Evolutionary conservation across 73 alveolate species (phyloP).

Genomic region (Tetrahymena thermophila): DNA sequence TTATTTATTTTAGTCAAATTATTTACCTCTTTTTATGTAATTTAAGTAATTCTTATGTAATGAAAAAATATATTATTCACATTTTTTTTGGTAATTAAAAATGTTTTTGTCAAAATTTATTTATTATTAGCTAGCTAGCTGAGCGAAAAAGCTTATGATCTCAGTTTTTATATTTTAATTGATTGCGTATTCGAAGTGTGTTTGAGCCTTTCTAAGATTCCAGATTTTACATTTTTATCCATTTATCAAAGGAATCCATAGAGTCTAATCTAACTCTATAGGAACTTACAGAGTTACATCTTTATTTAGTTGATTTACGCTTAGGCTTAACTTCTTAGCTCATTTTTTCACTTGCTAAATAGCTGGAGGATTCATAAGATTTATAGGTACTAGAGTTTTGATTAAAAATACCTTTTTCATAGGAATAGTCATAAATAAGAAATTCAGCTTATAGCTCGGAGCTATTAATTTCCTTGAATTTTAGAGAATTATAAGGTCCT

Average conservation of each 20-base stretch:
- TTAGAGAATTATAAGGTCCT: neutral
- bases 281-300: neutral
- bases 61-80: too few species aligned
- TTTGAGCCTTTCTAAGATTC: neutral
- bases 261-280: neutral
- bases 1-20: too few species aligned
- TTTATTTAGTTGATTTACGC: neutral
- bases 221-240: neutral
- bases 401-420: neutral
- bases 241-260: neutral
- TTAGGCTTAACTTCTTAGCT: neutral
- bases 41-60: too few species aligned
- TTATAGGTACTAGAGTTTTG: neutral
- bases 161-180: neutral
- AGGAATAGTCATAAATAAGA: neutral
- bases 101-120: too few species aligned
- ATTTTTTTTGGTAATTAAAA: too few species aligned
- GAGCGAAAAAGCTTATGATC: neutral
- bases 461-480: neutral
- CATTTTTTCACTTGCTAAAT: neutral
- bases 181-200: neutral
- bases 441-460: neutral
- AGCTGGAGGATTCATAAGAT: neutral
- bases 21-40: too few species aligned
- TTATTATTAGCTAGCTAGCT: too few species aligned